phyloP scores from a whole-genome alignment of 768 basidiomycete species.

The Porpolomopsis calyptriformis region DNA sequence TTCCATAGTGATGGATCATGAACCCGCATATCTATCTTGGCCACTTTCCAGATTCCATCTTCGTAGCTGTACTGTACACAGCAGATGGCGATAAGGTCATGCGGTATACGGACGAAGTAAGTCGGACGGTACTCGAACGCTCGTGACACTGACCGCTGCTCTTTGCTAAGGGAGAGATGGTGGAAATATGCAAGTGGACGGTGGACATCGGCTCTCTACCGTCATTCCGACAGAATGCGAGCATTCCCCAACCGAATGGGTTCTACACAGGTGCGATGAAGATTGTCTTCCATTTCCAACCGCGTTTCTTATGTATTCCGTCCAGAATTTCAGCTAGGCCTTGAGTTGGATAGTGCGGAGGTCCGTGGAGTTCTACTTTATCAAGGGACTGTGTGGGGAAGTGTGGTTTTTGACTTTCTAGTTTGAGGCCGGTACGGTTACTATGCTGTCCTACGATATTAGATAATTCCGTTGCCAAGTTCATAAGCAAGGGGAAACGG shows the following conservation, averaged over 20 bases:
- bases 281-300: conserved; percentile 3
- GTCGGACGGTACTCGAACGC: not conserved
- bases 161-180: conserved; percentile 40
- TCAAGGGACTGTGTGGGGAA: conserved; percentile 72
- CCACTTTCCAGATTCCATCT: conserved; percentile 50
- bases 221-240: conserved; percentile 64
- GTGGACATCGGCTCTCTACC: conserved; percentile 73
- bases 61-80: conserved; percentile 75
- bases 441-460: no score
- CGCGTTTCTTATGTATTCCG: not conserved
- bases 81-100: conserved; percentile 64
- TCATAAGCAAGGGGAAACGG: no score
- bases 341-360: conserved; percentile 80
- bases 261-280: conserved; percentile 61
- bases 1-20: no score
- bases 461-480: no score
- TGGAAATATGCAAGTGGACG: conserved; percentile 77
- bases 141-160: not conserved
- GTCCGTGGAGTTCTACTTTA: conserved; percentile 72
- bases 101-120: conserved; percentile 70
- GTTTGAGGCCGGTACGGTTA: no score
- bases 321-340: conserved; percentile 71
- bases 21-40: conserved; percentile 5
- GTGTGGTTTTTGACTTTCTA: conserved; percentile 48
- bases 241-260: conserved; percentile 42